Percentiles rank a stretch among this genome's conserved stretches.
phyloP scores from a whole-genome alignment of 345 rosid genomes.

The Salix caprea region DNA sequence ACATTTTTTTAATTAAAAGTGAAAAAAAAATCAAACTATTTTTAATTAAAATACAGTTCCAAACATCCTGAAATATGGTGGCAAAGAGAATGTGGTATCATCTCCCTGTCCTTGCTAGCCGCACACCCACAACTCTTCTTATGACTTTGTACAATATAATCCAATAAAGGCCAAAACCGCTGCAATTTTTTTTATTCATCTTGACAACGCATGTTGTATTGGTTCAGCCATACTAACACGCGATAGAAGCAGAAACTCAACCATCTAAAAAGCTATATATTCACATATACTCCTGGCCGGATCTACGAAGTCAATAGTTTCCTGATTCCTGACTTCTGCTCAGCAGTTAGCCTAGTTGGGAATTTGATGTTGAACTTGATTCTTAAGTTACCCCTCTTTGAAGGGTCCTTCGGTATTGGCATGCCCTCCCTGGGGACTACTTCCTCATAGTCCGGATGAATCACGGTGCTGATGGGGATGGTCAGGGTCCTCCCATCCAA shows the following conservation, averaged over 20 bases:
- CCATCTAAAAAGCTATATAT: neutral
- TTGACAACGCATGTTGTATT: neutral
- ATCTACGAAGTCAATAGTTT: conserved; percentile 42
- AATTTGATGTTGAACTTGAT: conserved; percentile 69
- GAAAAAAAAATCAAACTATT: too few relatives aligned
- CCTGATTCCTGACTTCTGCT: conserved; percentile 78
- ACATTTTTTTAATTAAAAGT: too few relatives aligned
- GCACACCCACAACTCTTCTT: too few relatives aligned
- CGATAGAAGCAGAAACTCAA: neutral
- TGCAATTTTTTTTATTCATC: conserved; percentile 2
- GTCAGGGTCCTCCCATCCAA: conserved; percentile 66
- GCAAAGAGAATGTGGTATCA: too few relatives aligned
- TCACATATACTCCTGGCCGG: neutral
- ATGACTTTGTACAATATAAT: too few relatives aligned
- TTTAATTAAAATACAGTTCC: too few relatives aligned
- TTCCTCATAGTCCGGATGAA: conserved; percentile 75
- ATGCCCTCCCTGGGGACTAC: conserved; percentile 77
- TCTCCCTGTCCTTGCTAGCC: too few relatives aligned
- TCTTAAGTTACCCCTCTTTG: conserved; percentile 66
- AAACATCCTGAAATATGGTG: too few relatives aligned
- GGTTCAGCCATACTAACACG: neutral
- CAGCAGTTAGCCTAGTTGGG: conserved; percentile 58
- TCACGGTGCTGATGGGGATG: conserved; percentile 52
- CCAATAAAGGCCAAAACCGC: neutral
- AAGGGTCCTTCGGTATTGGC: conserved; percentile 74